phyloP scores from a whole-genome alignment of 108 stramenopile species.

The Halocafeteria seosinensis region DNA sequence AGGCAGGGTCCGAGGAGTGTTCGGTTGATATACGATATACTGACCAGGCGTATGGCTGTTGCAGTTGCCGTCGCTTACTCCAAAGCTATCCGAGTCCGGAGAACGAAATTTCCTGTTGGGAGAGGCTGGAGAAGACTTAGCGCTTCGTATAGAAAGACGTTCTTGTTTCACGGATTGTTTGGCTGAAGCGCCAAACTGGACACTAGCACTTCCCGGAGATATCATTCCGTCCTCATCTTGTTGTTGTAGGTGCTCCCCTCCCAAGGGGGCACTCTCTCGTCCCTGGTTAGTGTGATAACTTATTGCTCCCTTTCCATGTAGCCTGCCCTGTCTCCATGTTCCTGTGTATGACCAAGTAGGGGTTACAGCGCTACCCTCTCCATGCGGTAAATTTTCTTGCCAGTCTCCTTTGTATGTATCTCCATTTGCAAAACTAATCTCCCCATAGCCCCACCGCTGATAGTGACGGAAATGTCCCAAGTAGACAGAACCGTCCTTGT shows the following conservation, averaged over 20 bases:
- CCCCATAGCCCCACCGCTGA: not conserved
- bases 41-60: too few relatives aligned
- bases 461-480: not conserved
- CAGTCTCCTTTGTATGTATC: slow-evolving; percentile 12
- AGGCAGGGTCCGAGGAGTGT: too few relatives aligned
- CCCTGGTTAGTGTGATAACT: not conserved
- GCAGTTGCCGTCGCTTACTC: too few relatives aligned
- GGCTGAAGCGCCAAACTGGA: too few relatives aligned
- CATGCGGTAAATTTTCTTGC: not conserved
- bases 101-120: too few relatives aligned
- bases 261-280: not conserved
- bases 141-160: too few relatives aligned
- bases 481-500: not conserved
- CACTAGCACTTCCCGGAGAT: too few relatives aligned
- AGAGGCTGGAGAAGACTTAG: too few relatives aligned
- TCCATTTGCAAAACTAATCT: not conserved
- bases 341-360: not conserved
- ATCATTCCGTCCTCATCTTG: too few relatives aligned
- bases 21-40: too few relatives aligned
- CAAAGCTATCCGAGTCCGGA: too few relatives aligned
- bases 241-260: not conserved
- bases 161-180: too few relatives aligned
- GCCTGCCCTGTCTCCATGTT: not conserved
- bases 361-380: not conserved
- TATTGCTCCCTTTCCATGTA: not conserved